These are phyloP conservation scores for Cryphonectria parasitica DNA, from an alignment of 2,329 filamentous ascomycete species.

Conservation along the genomic window DNA sequence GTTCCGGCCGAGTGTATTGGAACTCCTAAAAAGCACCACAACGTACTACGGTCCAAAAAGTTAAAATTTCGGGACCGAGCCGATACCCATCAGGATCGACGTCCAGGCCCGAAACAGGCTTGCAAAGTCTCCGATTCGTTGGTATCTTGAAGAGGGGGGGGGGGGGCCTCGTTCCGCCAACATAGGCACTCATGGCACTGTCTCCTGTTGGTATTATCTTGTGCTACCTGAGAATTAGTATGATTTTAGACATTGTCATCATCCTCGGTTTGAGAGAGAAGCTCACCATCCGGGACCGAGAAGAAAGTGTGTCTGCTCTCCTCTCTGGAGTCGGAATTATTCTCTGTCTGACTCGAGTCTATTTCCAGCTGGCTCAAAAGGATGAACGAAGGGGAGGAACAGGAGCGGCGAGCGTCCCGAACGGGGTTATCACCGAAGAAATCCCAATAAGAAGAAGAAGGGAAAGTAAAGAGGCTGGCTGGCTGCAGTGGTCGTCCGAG, in stretches of 20 bases:
- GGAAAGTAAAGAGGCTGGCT: no score
- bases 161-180: no score
- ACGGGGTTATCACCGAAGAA: background rate
- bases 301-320: no score
- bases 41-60: background rate
- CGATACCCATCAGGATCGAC: constrained; percentile 4
- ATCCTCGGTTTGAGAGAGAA: no score
- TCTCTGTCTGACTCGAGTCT: background rate
- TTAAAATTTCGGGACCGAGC: constrained; percentile 3
- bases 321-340: background rate
- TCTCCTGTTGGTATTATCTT: no score
- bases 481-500: no score
- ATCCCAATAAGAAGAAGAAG: background rate
- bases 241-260: no score
- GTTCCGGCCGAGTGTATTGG: background rate
- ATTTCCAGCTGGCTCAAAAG: background rate
- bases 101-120: background rate
- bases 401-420: no score
- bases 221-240: no score
- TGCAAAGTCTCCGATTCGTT: constrained; percentile 4
- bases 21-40: no score
- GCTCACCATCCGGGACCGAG: no score
- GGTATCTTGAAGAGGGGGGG: background rate
- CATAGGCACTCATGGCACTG: no score
- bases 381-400: background rate